Base-by-base conservation (phyloP, 208 protist genomes). In the Trypanosoma congolense region DNA sequence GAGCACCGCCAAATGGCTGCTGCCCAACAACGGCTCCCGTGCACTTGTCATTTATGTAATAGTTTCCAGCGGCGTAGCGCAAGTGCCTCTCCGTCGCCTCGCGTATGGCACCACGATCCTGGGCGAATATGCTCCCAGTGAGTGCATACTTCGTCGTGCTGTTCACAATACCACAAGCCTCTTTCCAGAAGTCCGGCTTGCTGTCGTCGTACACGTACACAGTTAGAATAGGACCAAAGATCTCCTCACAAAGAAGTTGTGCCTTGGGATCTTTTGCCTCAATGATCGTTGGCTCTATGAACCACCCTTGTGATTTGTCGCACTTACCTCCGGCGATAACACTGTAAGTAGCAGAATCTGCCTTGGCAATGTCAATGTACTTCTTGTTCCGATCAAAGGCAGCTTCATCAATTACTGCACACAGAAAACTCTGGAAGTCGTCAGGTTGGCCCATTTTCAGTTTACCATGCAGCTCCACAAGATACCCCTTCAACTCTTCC, bases 41-140 rank as follows among this genome's bases (percentile, higher is more conserved):
- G 67, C 84, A 88, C 75, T 98, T 98, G 74, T 98, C 96, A 75
- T 99, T 99, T 55, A 99, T 90, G 77, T 99, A 99, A 65, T 97
- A 97, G 82, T 99, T 99, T 42, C 97, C 97, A 16, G 81, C 71
- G 24, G 91, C 76, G 67, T 96, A 84, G 48, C 84, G 76, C 14
- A 96, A 72, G 41, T 78, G 52, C 28, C 66, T 48, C 65, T 76
- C 61, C 1, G 48, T 56, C 4, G 82, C 86, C 47, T 89, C 70
- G 16, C 31, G 56, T 51, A 97, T 80, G 2, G 79, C 61, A 35
- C 70, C 52, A 19, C 92, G 83, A 28, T 97, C 92, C 42, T 74
- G 74, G 14, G 91, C 61, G 56, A 97, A 98, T 62, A 99, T 83
- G 52, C 90, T 46, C 30, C 96, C 96, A 16, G 96, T 98, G 19